Evolutionary conservation across 306 rosid species (phyloP).

Genomic region (Hippophae tibetana): DNA sequence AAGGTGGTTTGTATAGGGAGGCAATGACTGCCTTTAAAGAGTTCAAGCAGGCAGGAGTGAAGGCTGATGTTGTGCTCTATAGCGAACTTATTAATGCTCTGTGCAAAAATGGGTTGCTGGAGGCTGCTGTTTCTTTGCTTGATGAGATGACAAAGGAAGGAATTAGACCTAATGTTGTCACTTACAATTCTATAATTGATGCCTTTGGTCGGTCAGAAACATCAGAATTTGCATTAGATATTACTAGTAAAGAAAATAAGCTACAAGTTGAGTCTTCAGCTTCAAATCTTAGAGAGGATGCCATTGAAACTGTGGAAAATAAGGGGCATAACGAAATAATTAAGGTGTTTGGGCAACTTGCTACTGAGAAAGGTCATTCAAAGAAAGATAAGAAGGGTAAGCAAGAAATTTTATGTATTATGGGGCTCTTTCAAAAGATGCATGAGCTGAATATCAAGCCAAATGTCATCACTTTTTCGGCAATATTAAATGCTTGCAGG

Average conservation of each 20-base stretch:
- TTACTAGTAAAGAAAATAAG: conserved; percentile 18
- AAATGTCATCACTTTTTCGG: conserved; percentile 64
- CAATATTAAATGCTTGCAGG: conserved; percentile 97
- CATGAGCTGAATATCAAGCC: conserved; percentile 51
- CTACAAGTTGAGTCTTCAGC: conserved; percentile 16
- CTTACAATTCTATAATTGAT: conserved; percentile 75
- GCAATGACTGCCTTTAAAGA: conserved; percentile 60
- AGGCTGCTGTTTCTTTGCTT: conserved; percentile 67
- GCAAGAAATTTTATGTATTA: conserved; percentile 40
- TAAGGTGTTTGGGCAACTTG: conserved; percentile 43
- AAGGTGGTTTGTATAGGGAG: conserved; percentile 43
- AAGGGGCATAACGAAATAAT: conserved; percentile 24
- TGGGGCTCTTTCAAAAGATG: conserved; percentile 67
- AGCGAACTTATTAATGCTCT: conserved; percentile 70
- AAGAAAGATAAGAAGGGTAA: conserved; percentile 33
- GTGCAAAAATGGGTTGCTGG: conserved; percentile 70
- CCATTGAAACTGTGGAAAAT: conserved; percentile 9
- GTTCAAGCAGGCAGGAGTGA: conserved; percentile 59
- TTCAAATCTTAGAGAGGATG: conserved; percentile 10
- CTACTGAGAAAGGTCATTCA: conserved; percentile 44
- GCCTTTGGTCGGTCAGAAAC: conserved; percentile 52
- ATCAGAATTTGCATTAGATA: conserved; percentile 24
- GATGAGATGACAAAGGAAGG: conserved; percentile 84
- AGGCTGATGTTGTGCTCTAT: conserved; percentile 81
- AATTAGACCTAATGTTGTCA: conserved; percentile 74